Percentiles rank a stretch among this genome's conserved stretches.
Conservation (phyloP, 352 stramenopile genomes). For the Pythium angustatum region DNA sequence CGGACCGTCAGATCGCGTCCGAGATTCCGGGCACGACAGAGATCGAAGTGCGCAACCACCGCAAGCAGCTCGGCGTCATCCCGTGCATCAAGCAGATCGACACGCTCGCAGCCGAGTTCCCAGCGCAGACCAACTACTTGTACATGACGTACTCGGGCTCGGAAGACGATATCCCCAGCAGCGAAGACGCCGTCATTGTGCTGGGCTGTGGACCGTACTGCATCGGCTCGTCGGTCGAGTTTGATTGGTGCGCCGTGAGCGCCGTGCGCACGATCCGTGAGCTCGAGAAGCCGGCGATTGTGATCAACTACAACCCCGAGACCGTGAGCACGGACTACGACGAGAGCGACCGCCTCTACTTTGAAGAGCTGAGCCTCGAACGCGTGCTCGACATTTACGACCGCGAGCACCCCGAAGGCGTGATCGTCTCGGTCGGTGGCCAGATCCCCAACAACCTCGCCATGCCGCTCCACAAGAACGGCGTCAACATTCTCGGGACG, state of each 20-base stretch:
- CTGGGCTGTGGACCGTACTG: constrained; percentile 98
- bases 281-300: constrained; percentile 94
- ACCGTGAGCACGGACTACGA: constrained; percentile 99
- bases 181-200: constrained; percentile 94
- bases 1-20: constrained; percentile 87
- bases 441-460: constrained; percentile 99
- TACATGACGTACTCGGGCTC: constrained; percentile 98
- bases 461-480: constrained; percentile 89
- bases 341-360: constrained; percentile 98
- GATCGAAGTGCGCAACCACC: constrained; percentile 61
- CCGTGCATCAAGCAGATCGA: constrained; percentile 99
- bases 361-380: constrained; percentile 98
- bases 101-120: constrained; percentile 97
- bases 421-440: constrained; percentile 98
- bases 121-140: constrained; percentile 98
- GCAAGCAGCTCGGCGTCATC: constrained; percentile 87
- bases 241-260: constrained; percentile 98
- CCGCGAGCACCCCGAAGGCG: constrained; percentile 90
- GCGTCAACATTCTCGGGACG: constrained; percentile 96
- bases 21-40: constrained; percentile 79
- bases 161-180: constrained; percentile 89
- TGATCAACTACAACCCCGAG: constrained; percentile 99
- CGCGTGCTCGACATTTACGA: constrained; percentile 99
- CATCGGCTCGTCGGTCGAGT: constrained; percentile 99
- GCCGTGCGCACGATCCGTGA: constrained; percentile 93